Evolutionary conservation across 257 asterid species (phyloP).

Genomic region (Jaltomata sinuosa): DNA sequence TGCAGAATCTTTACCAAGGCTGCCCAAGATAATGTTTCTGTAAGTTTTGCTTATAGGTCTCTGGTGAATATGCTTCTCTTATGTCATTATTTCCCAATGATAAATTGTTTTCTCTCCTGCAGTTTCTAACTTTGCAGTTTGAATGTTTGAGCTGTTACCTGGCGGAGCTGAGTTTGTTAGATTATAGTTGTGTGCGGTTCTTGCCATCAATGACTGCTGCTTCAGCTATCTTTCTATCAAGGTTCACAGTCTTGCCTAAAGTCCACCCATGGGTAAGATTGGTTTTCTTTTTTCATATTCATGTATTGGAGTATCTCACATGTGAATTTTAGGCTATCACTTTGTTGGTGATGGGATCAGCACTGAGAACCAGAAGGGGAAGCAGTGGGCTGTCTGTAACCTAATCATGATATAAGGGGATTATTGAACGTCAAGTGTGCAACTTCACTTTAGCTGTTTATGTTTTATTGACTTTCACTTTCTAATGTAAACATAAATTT

Average conservation of each 20-base stretch:
- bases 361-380: not conserved
- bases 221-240: conserved; percentile 69
- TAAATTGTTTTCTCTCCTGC: conserved; percentile 10
- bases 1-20: conserved; percentile 56
- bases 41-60: conserved; percentile 13
- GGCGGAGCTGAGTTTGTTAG: conserved; percentile 72
- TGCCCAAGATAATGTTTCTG: conserved; percentile 49
- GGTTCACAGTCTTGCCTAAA: conserved; percentile 39
- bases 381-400: not conserved
- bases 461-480: not conserved
- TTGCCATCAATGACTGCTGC: conserved; percentile 83
- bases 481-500: not conserved
- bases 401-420: not conserved
- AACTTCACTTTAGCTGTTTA: not conserved
- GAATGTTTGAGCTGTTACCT: conserved; percentile 59
- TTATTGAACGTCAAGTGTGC: not conserved
- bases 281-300: not conserved
- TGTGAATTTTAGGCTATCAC: not conserved
- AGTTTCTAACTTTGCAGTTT: conserved; percentile 40
- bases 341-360: not conserved
- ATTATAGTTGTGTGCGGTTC: conserved; percentile 52
- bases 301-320: not conserved
- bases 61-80: not conserved
- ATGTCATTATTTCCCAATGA: not conserved
- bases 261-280: conserved; percentile 71